Evolutionary conservation across 768 basidiomycete genomes (phyloP).

Genomic region (Calocera viscosa): DNA sequence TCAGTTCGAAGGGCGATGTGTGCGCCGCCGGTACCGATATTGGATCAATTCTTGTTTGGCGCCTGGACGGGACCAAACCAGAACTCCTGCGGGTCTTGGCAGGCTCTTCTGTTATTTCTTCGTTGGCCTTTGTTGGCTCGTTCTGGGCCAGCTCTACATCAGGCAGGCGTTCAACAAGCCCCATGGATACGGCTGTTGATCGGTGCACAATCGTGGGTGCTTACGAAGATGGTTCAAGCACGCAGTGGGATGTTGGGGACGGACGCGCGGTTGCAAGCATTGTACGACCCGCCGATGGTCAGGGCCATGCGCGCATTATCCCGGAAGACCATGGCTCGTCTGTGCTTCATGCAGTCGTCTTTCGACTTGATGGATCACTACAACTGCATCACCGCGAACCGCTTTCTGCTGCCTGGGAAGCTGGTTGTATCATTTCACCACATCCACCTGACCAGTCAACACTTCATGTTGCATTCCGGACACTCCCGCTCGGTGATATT

Average conservation of each 20-base stretch:
- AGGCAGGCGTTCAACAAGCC: neutral
- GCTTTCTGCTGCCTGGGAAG: neutral
- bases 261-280: neutral
- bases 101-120: conserved; percentile 28
- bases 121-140: conserved; percentile 33
- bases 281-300: neutral
- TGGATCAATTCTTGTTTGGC: conserved; percentile 55
- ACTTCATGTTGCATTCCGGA: conserved; percentile 36
- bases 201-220: conserved; percentile 28
- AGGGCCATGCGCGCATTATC: conserved; percentile 23
- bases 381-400: conserved; percentile 7
- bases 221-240: conserved; percentile 40
- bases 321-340: conserved; percentile 6
- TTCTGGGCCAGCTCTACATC: conserved; percentile 21
- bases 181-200: neutral
- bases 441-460: conserved; percentile 39
- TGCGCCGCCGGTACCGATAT: conserved; percentile 61
- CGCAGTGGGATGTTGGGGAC: conserved; percentile 19
- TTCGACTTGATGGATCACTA: conserved; percentile 5
- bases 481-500: conserved; percentile 39
- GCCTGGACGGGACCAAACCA: conserved; percentile 23
- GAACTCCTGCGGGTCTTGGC: conserved; percentile 10
- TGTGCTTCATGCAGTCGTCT: neutral
- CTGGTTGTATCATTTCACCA: conserved; percentile 42
- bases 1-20: conserved; percentile 38